These are phyloP conservation scores for Uncinocarpus reesii DNA, from an alignment of 2,329 filamentous ascomycete genomes.

Conservation along the genomic window DNA sequence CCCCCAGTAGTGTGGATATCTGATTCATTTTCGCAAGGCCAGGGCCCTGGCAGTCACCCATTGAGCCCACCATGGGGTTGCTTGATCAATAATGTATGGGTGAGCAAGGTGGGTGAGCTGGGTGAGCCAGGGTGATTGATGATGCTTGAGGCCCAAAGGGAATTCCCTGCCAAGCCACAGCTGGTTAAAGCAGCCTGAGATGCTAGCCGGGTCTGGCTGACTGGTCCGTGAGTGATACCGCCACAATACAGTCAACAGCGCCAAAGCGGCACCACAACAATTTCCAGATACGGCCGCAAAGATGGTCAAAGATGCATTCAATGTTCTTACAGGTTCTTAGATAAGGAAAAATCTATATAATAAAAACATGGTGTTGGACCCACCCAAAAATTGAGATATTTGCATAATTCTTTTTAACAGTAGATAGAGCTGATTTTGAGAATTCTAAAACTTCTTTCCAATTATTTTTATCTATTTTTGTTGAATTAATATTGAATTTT, in stretches of 20 bases:
- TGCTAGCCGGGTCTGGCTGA: neutral
- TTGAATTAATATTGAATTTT: no score
- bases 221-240: neutral
- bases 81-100: neutral
- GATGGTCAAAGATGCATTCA: neutral
- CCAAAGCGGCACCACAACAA: neutral
- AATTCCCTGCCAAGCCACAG: neutral
- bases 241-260: neutral
- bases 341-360: no score
- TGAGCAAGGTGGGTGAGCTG: slow-evolving; percentile 1
- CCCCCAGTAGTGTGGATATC: neutral
- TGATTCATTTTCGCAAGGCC: neutral
- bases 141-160: neutral
- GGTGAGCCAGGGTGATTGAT: neutral
- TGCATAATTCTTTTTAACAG: no score
- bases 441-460: no score
- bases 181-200: neutral
- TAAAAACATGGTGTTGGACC: no score
- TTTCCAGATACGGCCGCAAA: neutral
- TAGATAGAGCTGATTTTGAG: no score
- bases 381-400: no score
- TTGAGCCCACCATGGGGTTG: neutral
- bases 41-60: neutral
- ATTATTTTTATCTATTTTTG: no score
- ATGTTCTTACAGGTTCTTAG: no score